Base-by-base conservation (phyloP, 139 green algal genomes). In the Tetratostichococcus sp. region DNA sequence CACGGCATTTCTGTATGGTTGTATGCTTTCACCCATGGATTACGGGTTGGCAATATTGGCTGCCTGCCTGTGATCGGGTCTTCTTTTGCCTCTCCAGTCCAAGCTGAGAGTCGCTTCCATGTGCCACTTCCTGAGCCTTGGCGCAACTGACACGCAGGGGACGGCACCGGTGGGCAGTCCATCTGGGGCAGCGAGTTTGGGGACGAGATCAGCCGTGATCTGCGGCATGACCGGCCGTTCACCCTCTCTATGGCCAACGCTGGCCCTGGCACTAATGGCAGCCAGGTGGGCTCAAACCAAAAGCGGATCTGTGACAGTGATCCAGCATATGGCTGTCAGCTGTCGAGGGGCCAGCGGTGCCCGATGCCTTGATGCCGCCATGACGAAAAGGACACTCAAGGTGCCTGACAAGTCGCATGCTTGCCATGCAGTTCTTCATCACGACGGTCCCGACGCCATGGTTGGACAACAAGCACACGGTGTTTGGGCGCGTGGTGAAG, bases 161-260 rank as follows among this genome's bases (percentile, higher is more conserved):
- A 99, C 74, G 96, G 96, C 50, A 99, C 96, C 1, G 96, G 96
- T 2, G 96, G 96, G 28, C 85, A 94, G 79, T 96, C 88, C 71
- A 98, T 99, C 39, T 99, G 96, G 96, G 96, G 96, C 6, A 87
- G 83, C 3, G 93, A 98, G 75, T 99, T 99, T 85, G 90, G 94
- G 75, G 96, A 99, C 80, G 96, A 99, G 79, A 97, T 98, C 83
- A 77, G 89, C 77, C 84, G 90, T 31, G 88, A 84, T 69, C 78
- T 98, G 77, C 84, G 91, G 5, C 95, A 99, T 80, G 95, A 99
- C 82, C 82, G 91, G 1, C 90, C 89, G 22, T 90, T 87, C 71
- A 93, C 87, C 4, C 50, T 98, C 8, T 91, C 80, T 25, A 98
- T 97, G 93, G 94, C 94, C 32, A 97, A 97, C 72, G 90, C 91